Conservation (phyloP, 495 filamentous ascomycete genomes). For the Hypomontagnella submonticulosa region DNA sequence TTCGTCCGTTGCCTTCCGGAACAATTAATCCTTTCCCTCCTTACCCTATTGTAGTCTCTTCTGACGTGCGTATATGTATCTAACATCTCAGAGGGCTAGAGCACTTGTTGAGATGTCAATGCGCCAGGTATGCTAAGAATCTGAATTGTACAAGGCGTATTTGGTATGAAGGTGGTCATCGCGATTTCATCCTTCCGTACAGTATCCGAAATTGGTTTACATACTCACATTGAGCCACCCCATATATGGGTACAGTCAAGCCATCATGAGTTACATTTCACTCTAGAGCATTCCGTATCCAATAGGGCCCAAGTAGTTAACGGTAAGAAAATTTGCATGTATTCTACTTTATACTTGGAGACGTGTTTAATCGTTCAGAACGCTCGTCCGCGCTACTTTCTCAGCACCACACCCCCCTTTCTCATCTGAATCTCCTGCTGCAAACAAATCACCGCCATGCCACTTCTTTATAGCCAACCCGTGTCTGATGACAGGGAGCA, state of each 20-base stretch:
- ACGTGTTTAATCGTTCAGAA: conserved; percentile 6
- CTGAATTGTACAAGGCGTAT: no score
- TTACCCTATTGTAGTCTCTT: no score
- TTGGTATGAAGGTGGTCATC: no score
- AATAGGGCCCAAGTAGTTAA: conserved; percentile 8
- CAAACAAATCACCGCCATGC: conserved; percentile 21
- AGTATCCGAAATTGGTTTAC: no score
- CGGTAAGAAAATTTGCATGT: conserved; percentile 41
- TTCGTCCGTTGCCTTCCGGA: no score
- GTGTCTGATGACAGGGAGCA: conserved; percentile 2
- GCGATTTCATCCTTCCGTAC: no score
- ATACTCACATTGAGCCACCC: not conserved
- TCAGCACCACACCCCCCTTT: not conserved
- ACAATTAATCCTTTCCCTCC: no score
- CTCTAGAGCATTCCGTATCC: not conserved
- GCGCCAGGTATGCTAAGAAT: no score
- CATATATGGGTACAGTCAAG: not conserved
- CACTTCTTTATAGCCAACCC: conserved; percentile 10
- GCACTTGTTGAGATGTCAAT: no score
- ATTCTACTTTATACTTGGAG: conserved; percentile 41
- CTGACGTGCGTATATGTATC: no score
- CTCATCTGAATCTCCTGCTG: not conserved
- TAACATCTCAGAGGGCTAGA: no score
- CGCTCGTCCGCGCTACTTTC: not conserved
- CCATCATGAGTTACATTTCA: not conserved